Percentiles rank a stretch among this genome's conserved stretches.
Evolutionary conservation across 306 rosid genomes (phyloP).

Genomic region (Trifolium pratense): DNA sequence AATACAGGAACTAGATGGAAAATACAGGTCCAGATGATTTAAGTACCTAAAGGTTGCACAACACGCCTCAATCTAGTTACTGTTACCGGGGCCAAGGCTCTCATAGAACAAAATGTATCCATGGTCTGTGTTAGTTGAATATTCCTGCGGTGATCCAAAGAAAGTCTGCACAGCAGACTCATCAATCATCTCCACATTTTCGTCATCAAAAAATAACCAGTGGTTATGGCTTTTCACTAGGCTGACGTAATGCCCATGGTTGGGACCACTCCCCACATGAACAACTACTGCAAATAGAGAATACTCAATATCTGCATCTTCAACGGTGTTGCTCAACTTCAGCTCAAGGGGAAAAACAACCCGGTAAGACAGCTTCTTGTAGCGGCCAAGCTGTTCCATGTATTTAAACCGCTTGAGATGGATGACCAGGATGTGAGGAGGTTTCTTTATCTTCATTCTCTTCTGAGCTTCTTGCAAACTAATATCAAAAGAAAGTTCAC

Average conservation of each 20-base stretch:
- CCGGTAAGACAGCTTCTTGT: conserved; percentile 92
- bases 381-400: conserved; percentile 94
- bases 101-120: conserved; percentile 98
- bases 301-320: conserved; percentile 86
- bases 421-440: conserved; percentile 92
- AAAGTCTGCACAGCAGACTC: conserved; percentile 98
- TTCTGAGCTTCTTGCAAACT: conserved; percentile 99
- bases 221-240: conserved; percentile 99
- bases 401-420: conserved; percentile 98
- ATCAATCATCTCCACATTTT: conserved; percentile 97
- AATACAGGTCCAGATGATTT: conserved; percentile 52
- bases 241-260: conserved; percentile 98
- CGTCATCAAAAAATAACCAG: conserved; percentile 98
- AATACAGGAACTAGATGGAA: conserved; percentile 51
- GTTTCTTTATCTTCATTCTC: conserved; percentile 99
- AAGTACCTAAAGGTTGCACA: conserved; percentile 53
- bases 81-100: conserved; percentile 72
- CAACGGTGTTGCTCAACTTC: conserved; percentile 91
- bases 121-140: conserved; percentile 92
- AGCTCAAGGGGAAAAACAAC: conserved; percentile 97
- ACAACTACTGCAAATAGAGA: conserved; percentile 97
- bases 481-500: conserved; percentile 45
- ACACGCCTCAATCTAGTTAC: conserved; percentile 57
- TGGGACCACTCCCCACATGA: conserved; percentile 97
- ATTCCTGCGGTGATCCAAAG: conserved; percentile 99